Base-by-base conservation (phyloP, 805 yeast species). In the Metschnikowia kofuensis region DNA sequence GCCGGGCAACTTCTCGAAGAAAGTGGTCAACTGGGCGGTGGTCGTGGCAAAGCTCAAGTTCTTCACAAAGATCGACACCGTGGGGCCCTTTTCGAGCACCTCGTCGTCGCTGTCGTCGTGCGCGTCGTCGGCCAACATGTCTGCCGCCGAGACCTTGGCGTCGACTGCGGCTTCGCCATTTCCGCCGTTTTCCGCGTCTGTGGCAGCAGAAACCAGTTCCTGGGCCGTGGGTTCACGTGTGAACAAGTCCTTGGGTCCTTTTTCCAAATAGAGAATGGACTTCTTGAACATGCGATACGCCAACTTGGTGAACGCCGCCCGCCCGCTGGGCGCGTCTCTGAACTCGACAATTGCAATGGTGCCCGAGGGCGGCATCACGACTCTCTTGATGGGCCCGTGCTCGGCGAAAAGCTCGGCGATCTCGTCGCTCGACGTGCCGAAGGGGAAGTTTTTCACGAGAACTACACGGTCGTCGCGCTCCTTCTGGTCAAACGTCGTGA, bases 361-460 rank as follows among this genome's bases (percentile, higher is more conserved):
- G 9, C 97, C 98, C 6, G 95, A 87, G 6, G 97, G 96, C 13
- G 99, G 99, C 89, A 94, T 87, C 53, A 94, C 69, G 14, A 90
- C 75, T 57, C 96, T 78, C 54, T 82, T 83, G 28, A 94, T 61
- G 54, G 85, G 85, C 46, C 99, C 99, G 66, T 80, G 83, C 35
- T 84, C 84, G 2, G 85, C 67, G 60, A 94, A 94, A 60, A 92
- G 63, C 52, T 89, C 96, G 21, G 89, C 84, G 30, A 94, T 65
- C 58, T 94, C 98, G 50, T 82, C 87, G 14, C 76, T 71, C 0
- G 88, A 81, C 0, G 97, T 91, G 26, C 94, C 96, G 65, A 71
- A 87, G 12, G 97, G 96, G 62, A 94, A 87, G 67, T 94, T 94
- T 70, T 94, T 94, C 27, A 89, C 88, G 45, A 94, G 71, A 36